Evolutionary conservation across 345 rosid genomes (phyloP), one percentile per base, ranked within the genome.

Genomic region (Acer saccharum): DNA sequence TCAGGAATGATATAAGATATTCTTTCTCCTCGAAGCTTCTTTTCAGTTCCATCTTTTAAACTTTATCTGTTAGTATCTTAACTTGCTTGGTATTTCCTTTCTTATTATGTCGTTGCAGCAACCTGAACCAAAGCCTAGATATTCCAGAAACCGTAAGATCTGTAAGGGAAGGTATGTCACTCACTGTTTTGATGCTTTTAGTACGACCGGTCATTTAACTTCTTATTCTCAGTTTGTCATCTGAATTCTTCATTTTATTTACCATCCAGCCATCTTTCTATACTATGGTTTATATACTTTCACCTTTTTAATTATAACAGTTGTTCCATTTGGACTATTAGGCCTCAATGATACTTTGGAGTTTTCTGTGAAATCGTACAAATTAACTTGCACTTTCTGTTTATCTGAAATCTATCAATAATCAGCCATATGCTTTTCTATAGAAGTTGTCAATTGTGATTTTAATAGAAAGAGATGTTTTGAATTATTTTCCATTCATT

Each of bases 111-210:
- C 20, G 14, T 76, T 79, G 60, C 88, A 91, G 97, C 86, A 84
- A 88, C 76, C 85, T 83, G 29, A 83, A 73, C 75, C 86, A 80
- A 72, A 82, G 81, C 85, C 80, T 78, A 81, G 88, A 84, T 77
- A 73, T 76, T 80, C 73, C 89, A 48, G 78, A 81, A 69, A 74
- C 74, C 62, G 41, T 69, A 3, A 78, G 77, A 69, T 82, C 80
- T 76, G 48, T 62, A 66, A 61, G 69, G 4, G 79, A 86, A 85
- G 93, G 96, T 89, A 78, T 66, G 76, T 57, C 10, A 67, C 69
- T 72, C 20, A 18, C 76, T 78, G 62, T 63, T 71, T 68, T 80
- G 69, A 68, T 79, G 77, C 60, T 25, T 5, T 2, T 25, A 39
- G 69, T 66, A 71, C 20, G n/a, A 44, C 76, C 54, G 39, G 73